phyloP scores from a whole-genome alignment of 2,329 filamentous ascomycete genomes.

The Chaetomiaceae sp. region DNA sequence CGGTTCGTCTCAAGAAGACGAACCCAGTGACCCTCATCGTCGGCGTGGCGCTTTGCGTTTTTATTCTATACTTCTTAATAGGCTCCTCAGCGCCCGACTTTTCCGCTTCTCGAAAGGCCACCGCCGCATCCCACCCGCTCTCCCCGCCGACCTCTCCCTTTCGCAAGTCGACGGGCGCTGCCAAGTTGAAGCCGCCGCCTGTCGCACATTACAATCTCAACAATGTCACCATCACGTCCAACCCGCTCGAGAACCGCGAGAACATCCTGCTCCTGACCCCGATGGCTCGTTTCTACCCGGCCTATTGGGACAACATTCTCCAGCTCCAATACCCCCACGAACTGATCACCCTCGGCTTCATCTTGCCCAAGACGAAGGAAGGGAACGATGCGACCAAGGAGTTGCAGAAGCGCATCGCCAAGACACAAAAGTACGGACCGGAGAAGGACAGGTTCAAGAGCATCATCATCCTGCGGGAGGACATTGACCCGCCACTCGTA shows the following conservation, averaged over 20 bases:
- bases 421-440: conserved; percentile 73
- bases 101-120: conserved; percentile 37
- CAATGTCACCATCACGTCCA: conserved; percentile 77
- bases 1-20: conserved; percentile 71
- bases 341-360: conserved; percentile 91
- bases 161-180: conserved; percentile 54
- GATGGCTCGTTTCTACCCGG: conserved; percentile 86
- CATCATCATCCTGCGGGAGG: conserved; percentile 90
- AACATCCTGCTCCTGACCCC: conserved; percentile 88
- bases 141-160: conserved; percentile 72
- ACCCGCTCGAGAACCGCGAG: conserved; percentile 75
- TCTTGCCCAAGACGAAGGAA: conserved; percentile 88
- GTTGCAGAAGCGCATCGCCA: conserved; percentile 78
- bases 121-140: conserved; percentile 61
- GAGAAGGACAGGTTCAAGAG: conserved; percentile 82
- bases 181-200: conserved; percentile 64
- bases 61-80: conserved; percentile 63
- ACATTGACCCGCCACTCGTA: conserved; percentile 76
- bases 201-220: conserved; percentile 94
- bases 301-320: conserved; percentile 92
- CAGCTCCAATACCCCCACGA: conserved; percentile 86
- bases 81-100: conserved; percentile 40
- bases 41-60: conserved; percentile 66
- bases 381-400: conserved; percentile 81
- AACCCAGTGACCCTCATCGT: conserved; percentile 72